phyloP scores from a whole-genome alignment of 306 rosid genomes.

The Sechiopsis laciniata region DNA sequence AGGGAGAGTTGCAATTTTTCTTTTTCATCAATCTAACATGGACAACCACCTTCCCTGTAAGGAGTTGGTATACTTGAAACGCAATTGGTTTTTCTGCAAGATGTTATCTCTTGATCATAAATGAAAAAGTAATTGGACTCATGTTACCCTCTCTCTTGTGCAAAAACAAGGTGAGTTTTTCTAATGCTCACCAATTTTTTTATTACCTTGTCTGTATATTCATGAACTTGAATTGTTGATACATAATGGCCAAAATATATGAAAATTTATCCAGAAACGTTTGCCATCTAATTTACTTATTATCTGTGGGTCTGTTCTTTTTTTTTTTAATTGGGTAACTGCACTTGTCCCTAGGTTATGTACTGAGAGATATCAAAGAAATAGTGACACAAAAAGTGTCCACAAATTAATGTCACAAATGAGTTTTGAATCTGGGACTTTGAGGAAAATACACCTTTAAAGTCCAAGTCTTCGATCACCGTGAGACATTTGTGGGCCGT shows the following conservation, averaged over 20 bases:
- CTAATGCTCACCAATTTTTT: slow-evolving; percentile 13
- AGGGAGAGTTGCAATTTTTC: slow-evolving; percentile 29
- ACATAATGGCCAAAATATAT: slow-evolving; percentile 14
- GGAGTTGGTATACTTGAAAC: slow-evolving; percentile 44
- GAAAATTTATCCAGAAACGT: not conserved
- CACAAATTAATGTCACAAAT: too few species aligned
- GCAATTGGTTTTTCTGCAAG: slow-evolving; percentile 28
- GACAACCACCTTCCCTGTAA: slow-evolving; percentile 37
- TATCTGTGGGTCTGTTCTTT: not conserved
- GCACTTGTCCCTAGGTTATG: too few species aligned
- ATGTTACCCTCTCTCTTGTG: slow-evolving; percentile 15
- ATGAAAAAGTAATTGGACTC: slow-evolving; percentile 19
- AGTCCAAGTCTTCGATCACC: too few species aligned
- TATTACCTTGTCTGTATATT: slow-evolving; percentile 16
- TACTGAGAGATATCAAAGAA: too few species aligned
- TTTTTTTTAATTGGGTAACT: too few species aligned
- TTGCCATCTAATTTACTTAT: not conserved
- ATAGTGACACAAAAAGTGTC: too few species aligned
- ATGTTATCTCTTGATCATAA: slow-evolving; percentile 13
- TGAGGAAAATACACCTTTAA: too few species aligned
- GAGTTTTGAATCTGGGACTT: too few species aligned
- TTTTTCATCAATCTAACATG: slow-evolving; percentile 40
- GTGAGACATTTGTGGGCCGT: not conserved
- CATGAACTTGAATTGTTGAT: slow-evolving; percentile 14
- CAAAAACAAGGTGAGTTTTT: slow-evolving; percentile 11